These are phyloP conservation scores for Jamesozyma gamospora DNA, from an alignment of 805 yeast species.

Conservation along the genomic window DNA sequence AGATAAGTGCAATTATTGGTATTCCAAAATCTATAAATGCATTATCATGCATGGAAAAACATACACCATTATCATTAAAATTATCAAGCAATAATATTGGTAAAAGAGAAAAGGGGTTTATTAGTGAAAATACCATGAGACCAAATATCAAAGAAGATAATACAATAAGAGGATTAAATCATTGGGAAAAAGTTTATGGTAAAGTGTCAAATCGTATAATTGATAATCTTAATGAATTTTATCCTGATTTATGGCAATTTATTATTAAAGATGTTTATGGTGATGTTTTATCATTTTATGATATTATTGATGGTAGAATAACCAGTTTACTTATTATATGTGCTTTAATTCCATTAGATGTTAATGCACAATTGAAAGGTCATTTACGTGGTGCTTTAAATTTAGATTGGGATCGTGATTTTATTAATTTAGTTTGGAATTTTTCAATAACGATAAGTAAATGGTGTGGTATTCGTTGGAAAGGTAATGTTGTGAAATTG, in stretches of 20 bases:
- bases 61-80: conserved; percentile 44
- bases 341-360: conserved; percentile 79
- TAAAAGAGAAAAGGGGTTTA: neutral
- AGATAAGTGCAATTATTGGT: conserved; percentile 68
- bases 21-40: conserved; percentile 78
- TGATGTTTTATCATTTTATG: conserved; percentile 59
- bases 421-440: conserved; percentile 47
- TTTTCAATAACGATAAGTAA: conserved; percentile 53
- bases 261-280: conserved; percentile 65
- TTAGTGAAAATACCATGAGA: neutral
- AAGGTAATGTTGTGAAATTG: conserved; percentile 25
- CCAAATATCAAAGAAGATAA: conserved; percentile 3
- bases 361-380: conserved; percentile 86
- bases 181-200: conserved; percentile 66
- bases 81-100: too few relatives aligned
- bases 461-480: conserved; percentile 66
- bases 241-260: conserved; percentile 74
- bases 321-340: conserved; percentile 69
- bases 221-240: conserved; percentile 56
- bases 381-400: conserved; percentile 77
- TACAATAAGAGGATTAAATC: conserved; percentile 41
- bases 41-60: conserved; percentile 48
- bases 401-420: conserved; percentile 56
- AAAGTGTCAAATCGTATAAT: conserved; percentile 59
- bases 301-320: conserved; percentile 49